Base-by-base conservation (phyloP, 2,329 filamentous ascomycete genomes). In the Leptographium flavum region DNA sequence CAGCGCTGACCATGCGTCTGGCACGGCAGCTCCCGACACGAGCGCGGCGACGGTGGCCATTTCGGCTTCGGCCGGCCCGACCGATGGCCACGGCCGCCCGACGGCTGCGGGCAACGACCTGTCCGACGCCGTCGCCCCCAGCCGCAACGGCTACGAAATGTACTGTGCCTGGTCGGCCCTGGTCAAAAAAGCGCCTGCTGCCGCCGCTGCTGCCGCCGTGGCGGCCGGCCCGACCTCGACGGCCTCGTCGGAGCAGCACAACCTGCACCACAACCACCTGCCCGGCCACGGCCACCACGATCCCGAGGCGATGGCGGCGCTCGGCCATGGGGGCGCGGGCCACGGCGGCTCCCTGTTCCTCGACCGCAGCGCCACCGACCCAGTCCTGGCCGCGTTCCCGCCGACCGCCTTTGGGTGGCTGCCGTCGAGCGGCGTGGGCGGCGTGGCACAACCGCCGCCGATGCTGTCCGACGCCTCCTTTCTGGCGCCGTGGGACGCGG, bases 81-180 rank as follows among this genome's bases (percentile, higher is more conserved):
- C n/a, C n/a, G 21, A 25, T 27, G 22, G 10, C 22, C 22, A 17
- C 22, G 37, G 23, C 14, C 22, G 8, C 14, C 11, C 19, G 13
- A 15, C 36, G 14, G 19, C 21, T 28, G 22, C 37, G 38, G 11
- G 5, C n/a, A n/a, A 42, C 17, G 35, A 37, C 15, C 32, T n/a
- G 3, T 3, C 28, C 9, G 28, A 19, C n/a, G 22, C 21, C 17
- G 21, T 15, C 11, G 10, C 10, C 7, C 5, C 32, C 10, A n/a
- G 30, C 32, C 32, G 22, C 4, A 37, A 22, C 19, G 44, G 44
- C 31, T 46, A 46, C 28, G 39, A 46, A n/a, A 39, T 40, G 44
- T 42, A 38, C 31, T 43, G 41, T 13, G 41, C 41, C 9, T 43
- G 41, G 41, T 43, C 41, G 2, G 17, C 41, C 5, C 32, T 43